Conservation (phyloP, 2,329 filamentous ascomycete species). For the Colletotrichum falcatum region DNA sequence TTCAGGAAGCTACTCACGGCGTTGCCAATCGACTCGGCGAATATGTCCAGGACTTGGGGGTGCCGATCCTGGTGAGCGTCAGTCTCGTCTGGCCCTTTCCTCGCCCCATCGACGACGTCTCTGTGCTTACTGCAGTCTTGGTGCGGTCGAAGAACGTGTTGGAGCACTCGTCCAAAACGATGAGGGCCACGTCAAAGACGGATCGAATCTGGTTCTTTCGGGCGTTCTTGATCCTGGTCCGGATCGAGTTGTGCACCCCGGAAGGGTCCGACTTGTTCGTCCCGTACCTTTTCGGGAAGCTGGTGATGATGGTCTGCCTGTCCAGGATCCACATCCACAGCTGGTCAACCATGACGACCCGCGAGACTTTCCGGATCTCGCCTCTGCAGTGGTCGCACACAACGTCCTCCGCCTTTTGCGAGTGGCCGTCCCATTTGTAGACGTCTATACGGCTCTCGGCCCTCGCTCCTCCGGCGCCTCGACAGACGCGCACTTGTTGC, state of each 20-base stretch:
- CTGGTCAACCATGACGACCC: conserved; percentile 58
- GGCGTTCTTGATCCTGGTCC: conserved; percentile 47
- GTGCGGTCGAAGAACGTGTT: conserved; percentile 56
- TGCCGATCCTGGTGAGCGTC: conserved; percentile 42
- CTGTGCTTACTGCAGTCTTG: conserved; percentile 39
- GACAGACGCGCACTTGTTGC: background rate
- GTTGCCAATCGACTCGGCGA: conserved; percentile 55
- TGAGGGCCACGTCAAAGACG: conserved; percentile 56
- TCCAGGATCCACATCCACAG: conserved; percentile 58
- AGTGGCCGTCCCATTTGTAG: conserved; percentile 37
- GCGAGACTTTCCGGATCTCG: conserved; percentile 39
- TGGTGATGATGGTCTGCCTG: conserved; percentile 53
- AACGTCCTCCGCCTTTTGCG: conserved; percentile 33
- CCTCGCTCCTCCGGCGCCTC: background rate
- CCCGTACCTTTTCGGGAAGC: conserved; percentile 58
- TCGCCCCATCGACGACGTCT: rapidly evolving
- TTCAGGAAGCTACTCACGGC: conserved; percentile 49
- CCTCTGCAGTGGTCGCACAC: conserved; percentile 41
- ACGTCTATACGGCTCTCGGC: background rate
- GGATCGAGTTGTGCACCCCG: conserved; percentile 55
- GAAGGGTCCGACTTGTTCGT: conserved; percentile 54
- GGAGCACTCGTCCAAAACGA: conserved; percentile 57
- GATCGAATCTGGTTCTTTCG: conserved; percentile 49
- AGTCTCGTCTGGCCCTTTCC: background rate
- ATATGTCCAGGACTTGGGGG: conserved; percentile 56